A percentile compares a stretch with the other conserved stretches of the same genome.
phyloP scores from a whole-genome alignment of 345 rosid species.

The Trapa incisa region DNA sequence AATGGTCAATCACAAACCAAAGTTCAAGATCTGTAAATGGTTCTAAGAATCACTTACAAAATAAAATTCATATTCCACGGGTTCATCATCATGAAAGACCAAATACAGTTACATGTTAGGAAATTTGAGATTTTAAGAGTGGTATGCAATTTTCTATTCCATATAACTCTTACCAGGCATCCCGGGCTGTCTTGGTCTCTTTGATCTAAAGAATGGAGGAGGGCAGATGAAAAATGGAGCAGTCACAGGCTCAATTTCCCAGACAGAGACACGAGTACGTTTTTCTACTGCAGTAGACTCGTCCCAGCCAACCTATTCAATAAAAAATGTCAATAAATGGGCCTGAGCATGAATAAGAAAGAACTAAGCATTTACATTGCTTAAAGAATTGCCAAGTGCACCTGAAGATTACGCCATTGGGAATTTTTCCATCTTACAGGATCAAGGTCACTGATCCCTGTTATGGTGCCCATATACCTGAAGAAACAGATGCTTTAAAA shows the following conservation, averaged over 20 bases:
- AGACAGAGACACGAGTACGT: conserved; percentile 69
- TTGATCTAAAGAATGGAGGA: conserved; percentile 81
- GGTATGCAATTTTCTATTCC: neutral
- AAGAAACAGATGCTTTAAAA: conserved; percentile 13
- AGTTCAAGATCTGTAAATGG: neutral
- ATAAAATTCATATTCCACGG: neutral
- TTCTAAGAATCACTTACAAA: neutral
- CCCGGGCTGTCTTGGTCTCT: conserved; percentile 69
- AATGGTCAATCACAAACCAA: conserved; percentile 2
- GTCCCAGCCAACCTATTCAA: conserved; percentile 91
- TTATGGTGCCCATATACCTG: conserved; percentile 95
- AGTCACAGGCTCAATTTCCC: conserved; percentile 94
- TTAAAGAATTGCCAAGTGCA: conserved; percentile 6
- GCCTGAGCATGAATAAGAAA: neutral
- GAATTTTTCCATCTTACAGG: conserved; percentile 89
- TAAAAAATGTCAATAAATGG: conserved; percentile 4
- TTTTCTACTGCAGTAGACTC: conserved; percentile 88
- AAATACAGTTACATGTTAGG: neutral
- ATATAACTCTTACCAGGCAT: conserved; percentile 41
- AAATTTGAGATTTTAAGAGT: neutral
- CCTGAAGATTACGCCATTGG: conserved; percentile 96
- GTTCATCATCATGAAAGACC: neutral
- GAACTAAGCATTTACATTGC: neutral
- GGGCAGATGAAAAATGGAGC: conserved; percentile 92
- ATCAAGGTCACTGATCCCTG: conserved; percentile 78